Conservation (phyloP, 768 basidiomycete genomes). For the Suillus ampliporus region DNA sequence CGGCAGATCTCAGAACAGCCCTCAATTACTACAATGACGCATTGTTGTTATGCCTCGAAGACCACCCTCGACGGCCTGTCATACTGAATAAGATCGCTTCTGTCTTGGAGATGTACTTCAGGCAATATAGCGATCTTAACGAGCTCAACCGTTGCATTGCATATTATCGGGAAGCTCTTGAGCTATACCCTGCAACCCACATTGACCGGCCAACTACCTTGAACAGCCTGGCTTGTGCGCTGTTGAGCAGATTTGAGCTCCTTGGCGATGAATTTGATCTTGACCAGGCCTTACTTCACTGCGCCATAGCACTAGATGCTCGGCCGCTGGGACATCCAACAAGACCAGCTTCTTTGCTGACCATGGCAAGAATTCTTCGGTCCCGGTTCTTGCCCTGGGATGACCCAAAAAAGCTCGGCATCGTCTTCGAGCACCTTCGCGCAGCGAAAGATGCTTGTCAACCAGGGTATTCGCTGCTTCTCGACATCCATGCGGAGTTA, state of each 20-base stretch:
- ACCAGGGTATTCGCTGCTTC: slow-evolving; percentile 22
- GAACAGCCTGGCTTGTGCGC: slow-evolving; percentile 25
- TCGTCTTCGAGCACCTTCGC: slow-evolving; percentile 31
- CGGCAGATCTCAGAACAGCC: slow-evolving; percentile 32
- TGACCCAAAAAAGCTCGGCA: slow-evolving; percentile 27
- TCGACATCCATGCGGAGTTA: slow-evolving; percentile 34
- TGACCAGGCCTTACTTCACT: slow-evolving; percentile 29
- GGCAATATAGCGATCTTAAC: slow-evolving; percentile 21
- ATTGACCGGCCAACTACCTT: slow-evolving; percentile 21
- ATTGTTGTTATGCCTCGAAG: slow-evolving; percentile 21
- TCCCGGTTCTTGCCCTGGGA: slow-evolving; percentile 30
- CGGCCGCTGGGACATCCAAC: slow-evolving; percentile 16
- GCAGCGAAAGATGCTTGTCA: slow-evolving; percentile 30
- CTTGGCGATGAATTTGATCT: slow-evolving; percentile 33
- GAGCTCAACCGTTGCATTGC: slow-evolving; percentile 36
- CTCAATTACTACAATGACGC: slow-evolving; percentile 34
- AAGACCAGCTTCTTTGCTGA: slow-evolving; percentile 23
- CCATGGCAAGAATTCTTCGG: slow-evolving; percentile 28
- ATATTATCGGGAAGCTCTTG: slow-evolving; percentile 30
- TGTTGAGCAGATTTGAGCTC: slow-evolving; percentile 31
- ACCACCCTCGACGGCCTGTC: slow-evolving; percentile 21
- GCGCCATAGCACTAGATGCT: slow-evolving; percentile 17
- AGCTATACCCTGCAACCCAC: slow-evolving; percentile 22
- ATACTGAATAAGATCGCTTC: slow-evolving; percentile 22
- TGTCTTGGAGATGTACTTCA: slow-evolving; percentile 23